Conservation (phyloP, 768 basidiomycete species). For the Rhizopogon roseolus region DNA sequence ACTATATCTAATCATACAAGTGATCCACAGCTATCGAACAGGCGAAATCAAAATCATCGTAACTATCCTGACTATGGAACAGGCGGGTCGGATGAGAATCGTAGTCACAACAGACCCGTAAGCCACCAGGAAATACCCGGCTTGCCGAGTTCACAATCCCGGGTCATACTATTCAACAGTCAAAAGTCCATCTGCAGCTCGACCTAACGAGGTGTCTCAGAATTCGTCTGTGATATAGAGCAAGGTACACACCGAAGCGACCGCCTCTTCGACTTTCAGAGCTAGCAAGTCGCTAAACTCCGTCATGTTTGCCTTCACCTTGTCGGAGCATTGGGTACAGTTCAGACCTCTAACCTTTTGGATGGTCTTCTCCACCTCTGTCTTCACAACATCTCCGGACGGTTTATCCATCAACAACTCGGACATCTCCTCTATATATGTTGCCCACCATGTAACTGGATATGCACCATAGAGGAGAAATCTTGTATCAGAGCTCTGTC, state of each 20-base stretch:
- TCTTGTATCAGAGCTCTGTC: not conserved
- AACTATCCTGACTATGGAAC: too few relatives aligned
- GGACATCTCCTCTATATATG: conserved; percentile 13
- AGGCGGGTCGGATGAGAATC: too few relatives aligned
- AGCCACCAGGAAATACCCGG: too few relatives aligned
- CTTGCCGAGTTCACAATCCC: too few relatives aligned
- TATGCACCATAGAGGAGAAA: not conserved
- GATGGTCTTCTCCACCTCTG: not conserved
- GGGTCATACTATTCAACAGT: too few relatives aligned
- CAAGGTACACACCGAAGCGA: conserved; percentile 6
- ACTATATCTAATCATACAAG: too few relatives aligned
- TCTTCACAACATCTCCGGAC: conserved; percentile 7
- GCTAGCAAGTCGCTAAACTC: conserved; percentile 7
- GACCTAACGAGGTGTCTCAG: conserved; percentile 2
- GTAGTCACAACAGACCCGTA: too few relatives aligned
- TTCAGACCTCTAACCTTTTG: not conserved
- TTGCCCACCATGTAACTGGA: conserved; percentile 16
- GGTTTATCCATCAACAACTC: conserved; percentile 11
- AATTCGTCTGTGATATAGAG: not conserved
- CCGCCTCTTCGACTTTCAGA: conserved; percentile 7
- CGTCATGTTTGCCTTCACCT: conserved; percentile 9
- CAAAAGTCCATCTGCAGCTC: conserved; percentile 5
- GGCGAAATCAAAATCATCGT: too few relatives aligned
- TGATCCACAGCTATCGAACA: too few relatives aligned
- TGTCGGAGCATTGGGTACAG: not conserved